Conservation (phyloP, 768 basidiomycete genomes). For the Mycena pura region DNA sequence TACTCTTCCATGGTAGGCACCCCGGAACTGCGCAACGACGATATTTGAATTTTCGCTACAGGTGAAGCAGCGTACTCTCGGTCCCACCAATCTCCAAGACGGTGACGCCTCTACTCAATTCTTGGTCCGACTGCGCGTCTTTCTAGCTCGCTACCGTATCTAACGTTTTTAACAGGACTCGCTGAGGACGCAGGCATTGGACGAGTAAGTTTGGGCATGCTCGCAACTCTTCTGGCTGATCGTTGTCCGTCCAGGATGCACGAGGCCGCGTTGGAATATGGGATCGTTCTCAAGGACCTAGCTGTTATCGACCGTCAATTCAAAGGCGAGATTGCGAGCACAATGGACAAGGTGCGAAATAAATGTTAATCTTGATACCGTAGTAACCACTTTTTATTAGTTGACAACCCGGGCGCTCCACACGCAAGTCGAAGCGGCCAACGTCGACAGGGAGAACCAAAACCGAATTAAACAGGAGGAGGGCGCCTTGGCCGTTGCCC, state of each 20-base stretch:
- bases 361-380: not conserved
- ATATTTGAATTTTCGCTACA: conserved; percentile 30
- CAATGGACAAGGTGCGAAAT: conserved; percentile 81
- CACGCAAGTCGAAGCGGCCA: conserved; percentile 88
- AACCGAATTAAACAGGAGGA: conserved; percentile 89
- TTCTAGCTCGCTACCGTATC: not conserved
- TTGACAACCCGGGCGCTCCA: conserved; percentile 73
- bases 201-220: conserved; percentile 50
- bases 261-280: conserved; percentile 81
- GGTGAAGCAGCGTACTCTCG: conserved; percentile 83
- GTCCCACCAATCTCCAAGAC: conserved; percentile 78
- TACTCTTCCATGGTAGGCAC: conserved; percentile 50
- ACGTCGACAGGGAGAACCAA: conserved; percentile 86
- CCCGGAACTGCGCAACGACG: not conserved
- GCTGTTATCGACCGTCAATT: conserved; percentile 89
- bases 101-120: conserved; percentile 78
- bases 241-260: conserved; percentile 51
- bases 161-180: conserved; percentile 55
- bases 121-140: conserved; percentile 40
- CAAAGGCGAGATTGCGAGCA: conserved; percentile 83
- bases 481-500: conserved; percentile 77
- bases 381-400: conserved; percentile 19
- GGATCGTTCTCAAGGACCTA: conserved; percentile 82
- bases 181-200: conserved; percentile 82
- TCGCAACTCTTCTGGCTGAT: not conserved